Conservation (phyloP, 176 grass and related monocot genomes). For the Lolium perenne region DNA sequence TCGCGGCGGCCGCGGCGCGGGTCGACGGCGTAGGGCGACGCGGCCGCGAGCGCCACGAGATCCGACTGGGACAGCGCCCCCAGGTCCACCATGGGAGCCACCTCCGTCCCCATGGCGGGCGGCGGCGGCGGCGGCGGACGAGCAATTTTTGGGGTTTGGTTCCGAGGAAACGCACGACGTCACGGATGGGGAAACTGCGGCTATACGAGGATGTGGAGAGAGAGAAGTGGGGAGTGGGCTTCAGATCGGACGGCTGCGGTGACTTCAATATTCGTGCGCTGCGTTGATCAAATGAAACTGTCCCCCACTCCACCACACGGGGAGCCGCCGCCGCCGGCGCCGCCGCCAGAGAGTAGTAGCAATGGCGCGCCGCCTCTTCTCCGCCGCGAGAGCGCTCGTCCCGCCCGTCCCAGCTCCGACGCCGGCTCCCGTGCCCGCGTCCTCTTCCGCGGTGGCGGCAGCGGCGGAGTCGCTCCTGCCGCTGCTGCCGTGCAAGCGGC, state of each 20-base stretch:
- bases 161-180: background rate
- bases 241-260: conserved; percentile 32
- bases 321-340: too few species aligned
- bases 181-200: background rate
- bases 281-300: conserved; percentile 8
- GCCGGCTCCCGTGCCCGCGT: background rate
- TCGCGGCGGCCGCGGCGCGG: conserved; percentile 51
- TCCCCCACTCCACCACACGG: background rate
- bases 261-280: conserved; percentile 30
- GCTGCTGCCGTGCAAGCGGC: conserved; percentile 70
- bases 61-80: conserved; percentile 68
- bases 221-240: conserved; percentile 10
- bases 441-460: conserved; percentile 23
- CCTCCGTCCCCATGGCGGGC: conserved; percentile 64
- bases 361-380: conserved; percentile 63
- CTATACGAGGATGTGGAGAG: conserved; percentile 29
- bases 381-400: conserved; percentile 49
- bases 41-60: conserved; percentile 53
- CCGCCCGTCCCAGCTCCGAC: conserved; percentile 9
- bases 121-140: conserved; percentile 31
- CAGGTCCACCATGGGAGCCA: conserved; percentile 68
- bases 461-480: conserved; percentile 66
- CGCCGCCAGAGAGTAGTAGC: background rate
- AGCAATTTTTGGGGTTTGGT: conserved; percentile 51
- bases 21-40: conserved; percentile 62